Evolutionary conservation across 768 basidiomycete genomes (phyloP).

Genomic region (Leccinum boreale): DNA sequence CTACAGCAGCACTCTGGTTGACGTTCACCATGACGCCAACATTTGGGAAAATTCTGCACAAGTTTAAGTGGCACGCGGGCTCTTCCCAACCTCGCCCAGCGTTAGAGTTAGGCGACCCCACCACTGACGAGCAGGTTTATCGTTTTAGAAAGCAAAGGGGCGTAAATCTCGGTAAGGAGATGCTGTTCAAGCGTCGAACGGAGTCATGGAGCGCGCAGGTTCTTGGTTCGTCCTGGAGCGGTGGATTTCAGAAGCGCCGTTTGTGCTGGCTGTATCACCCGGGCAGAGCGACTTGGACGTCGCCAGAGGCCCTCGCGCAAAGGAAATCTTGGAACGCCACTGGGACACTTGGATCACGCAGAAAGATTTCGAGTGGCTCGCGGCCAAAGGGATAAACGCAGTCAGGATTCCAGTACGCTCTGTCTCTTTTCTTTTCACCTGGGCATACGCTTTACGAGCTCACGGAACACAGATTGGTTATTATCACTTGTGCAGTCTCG

Average conservation of each 20-base stretch:
- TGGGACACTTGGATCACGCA: conserved; percentile 56
- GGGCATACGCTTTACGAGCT: not conserved
- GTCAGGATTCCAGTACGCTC: conserved; percentile 60
- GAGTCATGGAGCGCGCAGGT: conserved; percentile 38
- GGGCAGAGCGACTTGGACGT: conserved; percentile 70
- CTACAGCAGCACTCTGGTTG: no score
- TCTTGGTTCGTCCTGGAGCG: conserved; percentile 78
- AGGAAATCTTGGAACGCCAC: conserved; percentile 42
- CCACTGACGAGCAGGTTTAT: conserved; percentile 33
- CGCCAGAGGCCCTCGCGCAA: conserved; percentile 48
- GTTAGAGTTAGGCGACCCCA: conserved; percentile 6
- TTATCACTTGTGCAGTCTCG: conserved; percentile 63
- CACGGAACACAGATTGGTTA: conserved; percentile 55
- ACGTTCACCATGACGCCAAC: conserved; percentile 8
- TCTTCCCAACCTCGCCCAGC: not conserved
- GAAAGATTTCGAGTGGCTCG: conserved; percentile 54
- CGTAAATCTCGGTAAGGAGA: conserved; percentile 67
- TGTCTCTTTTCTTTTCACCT: conserved; percentile 32
- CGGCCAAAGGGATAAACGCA: conserved; percentile 51
- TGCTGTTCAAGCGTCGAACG: not conserved
- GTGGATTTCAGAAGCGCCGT: conserved; percentile 68
- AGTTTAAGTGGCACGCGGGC: conserved; percentile 7
- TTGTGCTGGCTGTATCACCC: conserved; percentile 47
- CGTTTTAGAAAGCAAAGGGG: conserved; percentile 73
- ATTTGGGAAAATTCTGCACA: conserved; percentile 16